Evolutionary conservation across 2,329 filamentous ascomycete genomes (phyloP).

Genomic region (Phialocephala subalpina): DNA sequence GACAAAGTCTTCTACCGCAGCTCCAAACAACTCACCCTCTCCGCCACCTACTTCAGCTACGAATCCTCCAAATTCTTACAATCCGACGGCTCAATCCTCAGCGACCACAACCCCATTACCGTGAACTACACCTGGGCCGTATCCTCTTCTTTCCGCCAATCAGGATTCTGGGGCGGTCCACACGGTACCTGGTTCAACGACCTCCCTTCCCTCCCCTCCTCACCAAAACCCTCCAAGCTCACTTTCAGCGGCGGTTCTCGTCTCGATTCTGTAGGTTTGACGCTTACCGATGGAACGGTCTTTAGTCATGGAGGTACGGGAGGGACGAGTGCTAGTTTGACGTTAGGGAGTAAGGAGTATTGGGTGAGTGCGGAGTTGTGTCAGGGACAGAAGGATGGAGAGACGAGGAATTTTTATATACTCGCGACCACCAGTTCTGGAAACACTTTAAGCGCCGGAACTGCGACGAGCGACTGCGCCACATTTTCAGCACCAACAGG

Average conservation of each 20-base stretch:
- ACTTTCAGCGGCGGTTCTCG: slow-evolving; percentile 56
- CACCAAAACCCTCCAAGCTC: slow-evolving; percentile 45
- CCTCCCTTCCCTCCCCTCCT: slow-evolving; percentile 47
- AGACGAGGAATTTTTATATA: slow-evolving; percentile 64
- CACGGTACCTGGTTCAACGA: slow-evolving; percentile 65
- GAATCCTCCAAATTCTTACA: slow-evolving; percentile 64
- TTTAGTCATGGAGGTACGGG: slow-evolving; percentile 63
- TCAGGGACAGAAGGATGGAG: slow-evolving; percentile 53
- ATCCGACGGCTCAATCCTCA: slow-evolving; percentile 61
- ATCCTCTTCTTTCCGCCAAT: slow-evolving; percentile 51
- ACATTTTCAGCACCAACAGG: slow-evolving; percentile 55
- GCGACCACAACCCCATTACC: slow-evolving; percentile 71
- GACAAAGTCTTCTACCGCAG: slow-evolving; percentile 69
- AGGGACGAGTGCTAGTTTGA: slow-evolving; percentile 52
- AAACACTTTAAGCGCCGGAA: slow-evolving; percentile 54
- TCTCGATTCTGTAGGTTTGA: slow-evolving; percentile 59
- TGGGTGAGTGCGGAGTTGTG: slow-evolving; percentile 59
- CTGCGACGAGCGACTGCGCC: slow-evolving; percentile 54
- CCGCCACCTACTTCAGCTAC: slow-evolving; percentile 61
- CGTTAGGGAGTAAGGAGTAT: slow-evolving; percentile 55
- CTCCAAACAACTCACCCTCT: slow-evolving; percentile 54
- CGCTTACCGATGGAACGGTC: slow-evolving; percentile 55
- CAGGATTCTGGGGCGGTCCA: slow-evolving; percentile 56
- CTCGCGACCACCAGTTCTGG: slow-evolving; percentile 59
- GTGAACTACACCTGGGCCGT: slow-evolving; percentile 59